A percentile compares a stretch with the other conserved stretches of the same genome.
Conservation (phyloP, 148 eudicot genomes). For the Rhododendron vialii region DNA sequence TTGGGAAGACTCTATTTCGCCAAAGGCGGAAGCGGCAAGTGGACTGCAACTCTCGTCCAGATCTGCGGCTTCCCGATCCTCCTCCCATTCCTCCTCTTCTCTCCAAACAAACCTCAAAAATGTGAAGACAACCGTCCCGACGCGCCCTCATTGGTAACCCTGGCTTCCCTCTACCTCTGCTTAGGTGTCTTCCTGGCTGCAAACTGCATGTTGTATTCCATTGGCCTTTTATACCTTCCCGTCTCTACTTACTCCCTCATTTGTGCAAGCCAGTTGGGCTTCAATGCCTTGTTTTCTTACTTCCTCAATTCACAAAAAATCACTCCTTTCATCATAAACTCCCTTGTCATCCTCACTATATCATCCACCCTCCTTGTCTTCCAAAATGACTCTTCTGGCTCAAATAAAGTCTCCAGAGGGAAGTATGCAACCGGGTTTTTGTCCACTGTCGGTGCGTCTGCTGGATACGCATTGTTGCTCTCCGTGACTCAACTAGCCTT, state of each 20-base stretch:
- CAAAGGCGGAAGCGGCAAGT: slow-evolving; percentile 45
- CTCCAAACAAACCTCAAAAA: slow-evolving; percentile 1
- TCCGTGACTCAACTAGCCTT: slow-evolving; percentile 44
- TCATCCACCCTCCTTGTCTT: slow-evolving; percentile 54
- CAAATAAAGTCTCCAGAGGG: slow-evolving; percentile 7
- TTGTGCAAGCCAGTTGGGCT: slow-evolving; percentile 54
- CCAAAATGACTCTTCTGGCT: slow-evolving; percentile 16
- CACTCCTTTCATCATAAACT: slow-evolving; percentile 62
- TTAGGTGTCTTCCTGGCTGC: slow-evolving; percentile 45
- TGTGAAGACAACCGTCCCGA: neutral
- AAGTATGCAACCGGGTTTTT: slow-evolving; percentile 42
- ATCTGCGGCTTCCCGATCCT: slow-evolving; percentile 38
- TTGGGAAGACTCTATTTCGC: slow-evolving; percentile 39
- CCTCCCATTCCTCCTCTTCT: slow-evolving; percentile 33
- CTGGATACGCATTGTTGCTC: slow-evolving; percentile 36
- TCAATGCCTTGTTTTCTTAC: slow-evolving; percentile 57
- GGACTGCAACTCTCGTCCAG: slow-evolving; percentile 34
- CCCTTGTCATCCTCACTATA: slow-evolving; percentile 47
- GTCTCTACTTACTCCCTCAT: slow-evolving; percentile 57
- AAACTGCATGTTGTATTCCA: slow-evolving; percentile 34
- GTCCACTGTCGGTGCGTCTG: slow-evolving; percentile 50
- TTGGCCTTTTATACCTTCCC: slow-evolving; percentile 55
- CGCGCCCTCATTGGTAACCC: slow-evolving; percentile 10
- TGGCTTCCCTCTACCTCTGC: slow-evolving; percentile 18
- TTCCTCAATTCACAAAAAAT: slow-evolving; percentile 50